Percentiles rank a stretch among this genome's conserved stretches.
Conservation (phyloP, 345 rosid species). For the Lepidium aucheri region DNA sequence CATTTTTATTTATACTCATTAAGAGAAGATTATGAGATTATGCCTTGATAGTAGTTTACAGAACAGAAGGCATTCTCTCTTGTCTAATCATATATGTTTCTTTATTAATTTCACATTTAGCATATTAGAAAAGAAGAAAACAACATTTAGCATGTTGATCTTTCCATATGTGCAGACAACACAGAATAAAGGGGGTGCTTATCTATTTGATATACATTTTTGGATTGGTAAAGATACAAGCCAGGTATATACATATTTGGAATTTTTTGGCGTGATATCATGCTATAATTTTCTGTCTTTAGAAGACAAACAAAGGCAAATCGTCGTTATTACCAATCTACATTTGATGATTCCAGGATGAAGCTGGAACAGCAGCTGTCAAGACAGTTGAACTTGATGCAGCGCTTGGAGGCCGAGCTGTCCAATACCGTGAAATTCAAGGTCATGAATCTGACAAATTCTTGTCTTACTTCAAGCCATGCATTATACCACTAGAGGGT, state of each 20-base stretch:
- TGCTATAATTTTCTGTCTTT: neutral
- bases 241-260: conserved; percentile 48
- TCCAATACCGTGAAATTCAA: conserved; percentile 93
- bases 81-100: conserved; percentile 6
- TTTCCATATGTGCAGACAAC: conserved; percentile 51
- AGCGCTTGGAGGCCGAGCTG: conserved; percentile 96
- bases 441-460: conserved; percentile 97
- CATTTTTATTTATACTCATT: neutral
- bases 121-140: neutral
- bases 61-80: conserved; percentile 10
- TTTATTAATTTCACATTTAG: neutral
- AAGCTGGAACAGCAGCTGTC: conserved; percentile 97
- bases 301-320: neutral
- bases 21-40: neutral
- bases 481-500: conserved; percentile 92
- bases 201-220: conserved; percentile 80
- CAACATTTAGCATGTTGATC: conserved; percentile 11
- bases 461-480: conserved; percentile 95
- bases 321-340: conserved; percentile 8
- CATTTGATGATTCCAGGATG: conserved; percentile 53
- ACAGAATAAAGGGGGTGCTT: conserved; percentile 76
- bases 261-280: neutral
- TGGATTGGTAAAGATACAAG: conserved; percentile 98
- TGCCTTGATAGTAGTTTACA: conserved; percentile 1
- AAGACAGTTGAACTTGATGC: conserved; percentile 97